phyloP scores from a whole-genome alignment of 2,329 filamentous ascomycete species.

The Talaromyces atroroseus region DNA sequence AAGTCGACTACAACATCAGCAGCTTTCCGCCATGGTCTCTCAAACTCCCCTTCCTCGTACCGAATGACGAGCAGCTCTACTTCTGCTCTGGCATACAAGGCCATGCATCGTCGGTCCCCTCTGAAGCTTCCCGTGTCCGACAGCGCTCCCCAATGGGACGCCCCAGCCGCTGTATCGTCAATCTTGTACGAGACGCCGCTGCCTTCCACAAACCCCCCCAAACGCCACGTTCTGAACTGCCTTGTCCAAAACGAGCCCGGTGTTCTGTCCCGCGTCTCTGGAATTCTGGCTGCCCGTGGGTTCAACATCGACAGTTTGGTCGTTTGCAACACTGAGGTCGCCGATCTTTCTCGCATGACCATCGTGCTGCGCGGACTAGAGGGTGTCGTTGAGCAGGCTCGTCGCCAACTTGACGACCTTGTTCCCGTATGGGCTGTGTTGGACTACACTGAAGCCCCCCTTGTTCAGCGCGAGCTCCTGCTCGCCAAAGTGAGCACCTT shows the following conservation, averaged over 20 bases:
- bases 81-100: conserved; percentile 94
- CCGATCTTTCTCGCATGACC: conserved; percentile 96
- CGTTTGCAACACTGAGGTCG: conserved; percentile 95
- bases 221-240: conserved; percentile 95
- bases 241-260: conserved; percentile 98
- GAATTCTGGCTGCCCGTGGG: conserved; percentile 88
- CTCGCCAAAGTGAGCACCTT: conserved; percentile 96
- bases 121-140: conserved; percentile 74
- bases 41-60: neutral
- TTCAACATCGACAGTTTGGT: conserved; percentile 99
- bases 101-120: conserved; percentile 81
- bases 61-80: conserved; percentile 59
- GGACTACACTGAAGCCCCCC: conserved; percentile 86
- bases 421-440: conserved; percentile 98
- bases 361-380: conserved; percentile 96
- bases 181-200: conserved; percentile 98
- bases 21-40: conserved; percentile 21
- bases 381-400: conserved; percentile 93
- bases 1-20: conserved; percentile 20
- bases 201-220: conserved; percentile 75
- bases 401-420: conserved; percentile 89
- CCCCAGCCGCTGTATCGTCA: conserved; percentile 90
- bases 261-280: conserved; percentile 91
- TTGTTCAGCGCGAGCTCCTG: conserved; percentile 92
- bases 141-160: conserved; percentile 73